phyloP scores from a whole-genome alignment of 352 stramenopile species.

The Phytopythium helicoides region DNA sequence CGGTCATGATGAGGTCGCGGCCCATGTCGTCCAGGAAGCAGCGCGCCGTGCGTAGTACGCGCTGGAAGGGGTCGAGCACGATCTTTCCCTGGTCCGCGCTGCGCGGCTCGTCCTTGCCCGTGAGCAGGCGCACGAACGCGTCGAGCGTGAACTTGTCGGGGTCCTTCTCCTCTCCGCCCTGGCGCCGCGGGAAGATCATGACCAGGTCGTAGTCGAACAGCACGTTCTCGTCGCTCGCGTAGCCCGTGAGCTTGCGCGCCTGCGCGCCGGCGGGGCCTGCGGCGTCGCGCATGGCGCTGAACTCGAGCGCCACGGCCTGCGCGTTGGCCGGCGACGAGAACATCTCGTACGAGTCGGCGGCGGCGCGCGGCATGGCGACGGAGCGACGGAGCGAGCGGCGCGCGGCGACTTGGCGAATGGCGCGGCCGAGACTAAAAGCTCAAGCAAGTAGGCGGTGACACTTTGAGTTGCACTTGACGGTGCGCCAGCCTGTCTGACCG shows the following conservation, averaged over 20 bases:
- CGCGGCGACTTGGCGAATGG: too few species aligned
- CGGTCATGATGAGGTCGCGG: constrained; percentile 32
- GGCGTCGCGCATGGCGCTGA: constrained; percentile 37
- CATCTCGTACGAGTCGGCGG: constrained; percentile 28
- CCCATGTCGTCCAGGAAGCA: constrained; percentile 74
- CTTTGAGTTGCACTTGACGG: constrained; percentile 1
- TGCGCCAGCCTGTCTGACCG: not conserved
- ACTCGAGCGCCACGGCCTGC: constrained; percentile 42
- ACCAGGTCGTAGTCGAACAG: constrained; percentile 80
- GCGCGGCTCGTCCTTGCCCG: constrained; percentile 58
- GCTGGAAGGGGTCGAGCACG: constrained; percentile 70
- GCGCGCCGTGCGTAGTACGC: constrained; percentile 58
- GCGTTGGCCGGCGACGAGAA: constrained; percentile 29
- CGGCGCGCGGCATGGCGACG: not conserved
- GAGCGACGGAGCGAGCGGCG: too few species aligned
- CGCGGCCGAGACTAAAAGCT: constrained; percentile 1
- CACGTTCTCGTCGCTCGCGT: constrained; percentile 29
- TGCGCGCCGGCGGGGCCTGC: not conserved
- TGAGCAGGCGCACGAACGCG: constrained; percentile 65
- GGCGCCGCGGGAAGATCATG: constrained; percentile 72
- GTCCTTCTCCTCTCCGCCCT: constrained; percentile 66
- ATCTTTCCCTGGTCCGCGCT: constrained; percentile 30
- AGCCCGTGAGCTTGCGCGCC: constrained; percentile 1
- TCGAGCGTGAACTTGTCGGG: constrained; percentile 57
- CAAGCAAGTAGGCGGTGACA: not conserved